These are phyloP conservation scores for Crithidia mellificae DNA, from an alignment of 208 protist genomes.

Conservation along the genomic window DNA sequence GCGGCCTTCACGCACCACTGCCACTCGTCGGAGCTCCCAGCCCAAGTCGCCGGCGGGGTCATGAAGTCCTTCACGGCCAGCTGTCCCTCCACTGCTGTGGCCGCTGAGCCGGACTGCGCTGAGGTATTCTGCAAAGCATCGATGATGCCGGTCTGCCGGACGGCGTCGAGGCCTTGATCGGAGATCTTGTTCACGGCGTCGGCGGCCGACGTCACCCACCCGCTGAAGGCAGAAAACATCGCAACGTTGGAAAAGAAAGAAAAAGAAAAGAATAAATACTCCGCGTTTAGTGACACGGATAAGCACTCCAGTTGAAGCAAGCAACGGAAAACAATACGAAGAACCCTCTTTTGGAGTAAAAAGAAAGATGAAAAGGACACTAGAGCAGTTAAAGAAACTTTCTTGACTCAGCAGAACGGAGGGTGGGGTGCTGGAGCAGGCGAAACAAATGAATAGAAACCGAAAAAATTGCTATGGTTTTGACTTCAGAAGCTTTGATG, in stretches of 20 bases:
- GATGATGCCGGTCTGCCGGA: constrained; percentile 39
- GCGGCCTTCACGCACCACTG: constrained; percentile 33
- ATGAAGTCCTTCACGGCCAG: constrained; percentile 25
- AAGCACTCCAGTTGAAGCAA: too few relatives aligned
- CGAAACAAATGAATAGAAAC: too few relatives aligned
- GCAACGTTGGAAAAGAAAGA: neutral
- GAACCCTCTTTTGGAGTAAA: too few relatives aligned
- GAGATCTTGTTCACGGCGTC: constrained; percentile 46
- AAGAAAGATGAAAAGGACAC: too few relatives aligned
- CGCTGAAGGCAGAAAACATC: constrained; percentile 52
- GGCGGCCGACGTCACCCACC: constrained; percentile 37
- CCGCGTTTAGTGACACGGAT: too few relatives aligned
- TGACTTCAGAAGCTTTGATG: too few relatives aligned
- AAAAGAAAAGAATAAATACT: too few relatives aligned
- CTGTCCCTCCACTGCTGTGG: neutral
- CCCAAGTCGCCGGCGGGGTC: constrained; percentile 36
- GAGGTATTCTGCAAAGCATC: constrained; percentile 37
- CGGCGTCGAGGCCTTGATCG: constrained; percentile 41
- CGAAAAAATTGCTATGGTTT: too few relatives aligned
- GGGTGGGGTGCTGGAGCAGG: too few relatives aligned
- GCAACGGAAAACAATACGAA: too few relatives aligned
- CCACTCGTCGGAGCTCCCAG: constrained; percentile 49
- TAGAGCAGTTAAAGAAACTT: too few relatives aligned
- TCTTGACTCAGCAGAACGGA: too few relatives aligned
- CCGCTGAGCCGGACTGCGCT: neutral